Conservation (phyloP, 345 rosid species). For the Angophora floribunda region DNA sequence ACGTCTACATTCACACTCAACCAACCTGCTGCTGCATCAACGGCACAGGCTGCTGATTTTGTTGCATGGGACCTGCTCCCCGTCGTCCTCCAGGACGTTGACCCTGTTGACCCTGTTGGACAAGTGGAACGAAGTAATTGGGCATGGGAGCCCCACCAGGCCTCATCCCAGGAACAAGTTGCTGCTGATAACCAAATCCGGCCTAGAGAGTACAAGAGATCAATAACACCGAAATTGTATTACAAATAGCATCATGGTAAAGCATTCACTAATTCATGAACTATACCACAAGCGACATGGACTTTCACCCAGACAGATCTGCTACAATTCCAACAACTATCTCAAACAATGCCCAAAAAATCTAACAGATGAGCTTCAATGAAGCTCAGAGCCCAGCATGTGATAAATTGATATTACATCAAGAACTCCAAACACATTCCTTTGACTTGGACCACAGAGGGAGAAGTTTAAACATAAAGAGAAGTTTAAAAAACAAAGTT, state of each 20-base stretch:
- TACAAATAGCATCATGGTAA: neutral
- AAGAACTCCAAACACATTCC: neutral
- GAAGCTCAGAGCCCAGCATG: neutral
- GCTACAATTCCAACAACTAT: neutral
- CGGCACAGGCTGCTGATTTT: constrained; percentile 50
- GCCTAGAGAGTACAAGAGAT: constrained; percentile 16
- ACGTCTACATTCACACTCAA: neutral
- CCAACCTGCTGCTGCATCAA: constrained; percentile 56
- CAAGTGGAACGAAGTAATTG: constrained; percentile 56
- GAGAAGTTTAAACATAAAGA: neutral
- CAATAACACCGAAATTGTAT: neutral
- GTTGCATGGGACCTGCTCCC: constrained; percentile 44
- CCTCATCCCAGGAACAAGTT: constrained; percentile 76
- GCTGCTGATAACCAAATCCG: constrained; percentile 83
- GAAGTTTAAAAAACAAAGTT: neutral
- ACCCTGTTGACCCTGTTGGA: constrained; percentile 54
- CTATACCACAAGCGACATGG: neutral
- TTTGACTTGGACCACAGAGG: neutral
- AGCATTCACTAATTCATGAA: neutral
- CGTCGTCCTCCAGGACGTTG: constrained; percentile 65
- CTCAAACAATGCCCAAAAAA: neutral
- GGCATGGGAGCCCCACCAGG: constrained; percentile 68
- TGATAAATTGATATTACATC: neutral
- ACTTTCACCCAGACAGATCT: neutral
- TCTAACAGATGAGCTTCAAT: neutral